Base-by-base conservation (phyloP, 2,329 filamentous ascomycete species). In the Microcyclospora pomicola region DNA sequence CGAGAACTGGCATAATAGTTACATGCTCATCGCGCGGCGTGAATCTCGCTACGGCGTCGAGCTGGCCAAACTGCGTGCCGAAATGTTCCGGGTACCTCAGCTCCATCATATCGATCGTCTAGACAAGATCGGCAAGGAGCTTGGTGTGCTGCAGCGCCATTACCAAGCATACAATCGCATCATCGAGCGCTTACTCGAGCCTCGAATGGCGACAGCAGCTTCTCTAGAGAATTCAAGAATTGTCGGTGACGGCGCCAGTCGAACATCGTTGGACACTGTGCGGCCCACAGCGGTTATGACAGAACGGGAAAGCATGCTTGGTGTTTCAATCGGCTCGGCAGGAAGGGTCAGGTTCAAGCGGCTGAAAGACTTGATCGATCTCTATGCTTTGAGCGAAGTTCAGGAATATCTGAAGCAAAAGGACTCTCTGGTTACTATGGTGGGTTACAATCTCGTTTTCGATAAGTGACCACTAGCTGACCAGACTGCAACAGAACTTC, bases 341-440 rank as follows among this genome's bases (percentile, higher is more conserved):
- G 72, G 75, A 0, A 55, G 67, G 12, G 68, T 71, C 19, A 66
- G 75, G 2, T 80, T 80, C 49, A 65, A 72, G 37, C 62, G 75
- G 6, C 60, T 80, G 2, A 65, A 68, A 42, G 72, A 78, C 48
- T 66, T 73, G 32, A 66, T 79, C 38, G 63, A 71, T 39, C 61
- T 77, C 31, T 69, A 79, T 35, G 76, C 77, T 42, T 55, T 80
- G 31, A 72, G 68, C 47, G 72, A 76, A 40, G 75, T 77, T 16
- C 63, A 72, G 36, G 75, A 77, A 48, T 74, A 73, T 41, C 58
- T 84, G 15, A 72, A 72, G 19, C 80, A 84, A 56, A 84, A 83
- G 52, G 75, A 79, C 16, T 74, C 75, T 0, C 62, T 86, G 16
- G 77, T 80, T 3, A 72, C 73, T 44, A 74, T 83, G 53, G 78